Evolutionary conservation across 2,329 filamentous ascomycete species (phyloP), one percentile per base, ranked within the genome.

Genomic region (Colletotrichum tamarilloi): DNA sequence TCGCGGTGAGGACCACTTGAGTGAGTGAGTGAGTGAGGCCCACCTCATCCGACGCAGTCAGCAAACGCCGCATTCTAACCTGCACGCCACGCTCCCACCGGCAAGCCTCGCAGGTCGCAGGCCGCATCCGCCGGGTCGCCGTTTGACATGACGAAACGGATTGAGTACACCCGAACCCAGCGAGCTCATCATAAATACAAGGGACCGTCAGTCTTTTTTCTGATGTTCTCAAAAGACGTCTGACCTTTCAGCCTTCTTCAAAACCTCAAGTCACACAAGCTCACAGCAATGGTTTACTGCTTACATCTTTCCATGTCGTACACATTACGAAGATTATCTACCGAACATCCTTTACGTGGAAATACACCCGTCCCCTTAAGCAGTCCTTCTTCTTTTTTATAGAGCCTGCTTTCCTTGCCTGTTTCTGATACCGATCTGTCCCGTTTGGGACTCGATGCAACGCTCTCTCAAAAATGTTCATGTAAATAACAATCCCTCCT

Each of bases 301-400:
- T 2, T 1, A 49, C 3, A 22, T 49, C 16, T 42, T 55, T 62
- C 24, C 42, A 30, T 22, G 46, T 70, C 67, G 46, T 70, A 66
- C 70, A 73, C 70, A 70, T 73, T 70, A 73, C 56, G 55, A 65
- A 65, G 49, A 70, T 70, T 73, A 73, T 65, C 70, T 70, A 60
- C 28, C 28, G 26, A 49, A n/a, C 11, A 49, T 49, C 42, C 42
- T 49, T 19, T 49, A 49, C 42, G 42, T 49, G 42, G 32, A 14
- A 30, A 49, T 24, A 58, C 58, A 38, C 30, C 16, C 19, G 8
- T 14, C 11, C 19, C 42, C 28, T 26, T 12, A 30, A 22, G 22
- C 14, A 24, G 42, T 42, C 22, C 19, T 19, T 59, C 19, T 56
- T 62, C 24, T 30, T n/a, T 3, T 24, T 5, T 42, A 14, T 7